phyloP scores from a whole-genome alignment of 352 stramenopile genomes.

The Pythium insidiosum region DNA sequence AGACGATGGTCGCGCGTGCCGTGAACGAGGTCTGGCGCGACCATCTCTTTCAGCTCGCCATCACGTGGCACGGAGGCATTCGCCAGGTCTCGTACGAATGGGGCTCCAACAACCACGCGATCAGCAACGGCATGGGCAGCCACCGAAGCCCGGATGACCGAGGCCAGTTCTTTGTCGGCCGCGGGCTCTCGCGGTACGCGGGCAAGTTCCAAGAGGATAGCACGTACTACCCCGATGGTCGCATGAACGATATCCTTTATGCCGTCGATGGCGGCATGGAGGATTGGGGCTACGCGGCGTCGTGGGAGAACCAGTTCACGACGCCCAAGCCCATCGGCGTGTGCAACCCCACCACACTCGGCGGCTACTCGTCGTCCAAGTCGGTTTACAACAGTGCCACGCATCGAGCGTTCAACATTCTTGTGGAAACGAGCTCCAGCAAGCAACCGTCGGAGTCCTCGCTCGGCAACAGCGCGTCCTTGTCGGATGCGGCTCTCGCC shows the following conservation, averaged over 20 bases:
- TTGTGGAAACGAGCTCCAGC: conserved; percentile 89
- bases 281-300: conserved; percentile 91
- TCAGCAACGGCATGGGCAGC: conserved; percentile 21
- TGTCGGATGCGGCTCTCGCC: conserved; percentile 36
- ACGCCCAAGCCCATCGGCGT: conserved; percentile 35
- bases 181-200: conserved; percentile 56
- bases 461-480: conserved; percentile 55
- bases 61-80: conserved; percentile 97
- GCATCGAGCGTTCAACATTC: conserved; percentile 90
- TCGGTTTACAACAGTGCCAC: conserved; percentile 88
- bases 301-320: conserved; percentile 61
- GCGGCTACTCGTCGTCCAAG: conserved; percentile 78
- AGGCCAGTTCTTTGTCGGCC: conserved; percentile 37
- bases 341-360: conserved; percentile 81
- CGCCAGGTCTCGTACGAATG: conserved; percentile 95
- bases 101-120: conserved; percentile 85
- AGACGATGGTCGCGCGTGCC: conserved; percentile 88
- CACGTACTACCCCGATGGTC: conserved; percentile 49
- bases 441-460: conserved; percentile 66
- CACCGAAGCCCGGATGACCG: conserved; percentile 45
- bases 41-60: conserved; percentile 92
- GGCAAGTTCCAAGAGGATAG: conserved; percentile 53
- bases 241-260: conserved; percentile 95
- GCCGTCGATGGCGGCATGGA: conserved; percentile 94
- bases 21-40: conserved; percentile 95